Percentiles rank a stretch among this genome's conserved stretches.
Conservation (phyloP, 1,284 basidiomycete genomes). For the Heterobasidion irregulare region DNA sequence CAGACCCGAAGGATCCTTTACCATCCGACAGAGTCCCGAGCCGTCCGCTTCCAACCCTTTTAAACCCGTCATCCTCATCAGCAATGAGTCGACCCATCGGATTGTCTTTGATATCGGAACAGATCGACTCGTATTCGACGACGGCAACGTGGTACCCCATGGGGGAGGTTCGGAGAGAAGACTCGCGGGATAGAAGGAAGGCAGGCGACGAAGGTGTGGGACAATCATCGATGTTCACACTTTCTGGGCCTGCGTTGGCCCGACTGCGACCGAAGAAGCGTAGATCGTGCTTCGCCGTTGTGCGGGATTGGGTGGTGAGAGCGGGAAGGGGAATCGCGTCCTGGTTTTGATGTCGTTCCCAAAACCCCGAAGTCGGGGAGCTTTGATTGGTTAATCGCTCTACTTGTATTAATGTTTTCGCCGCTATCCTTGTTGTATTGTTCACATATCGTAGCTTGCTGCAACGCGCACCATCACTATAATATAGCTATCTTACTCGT, state of each 20-base stretch:
- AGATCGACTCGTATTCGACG: neutral
- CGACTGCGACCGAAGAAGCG: neutral
- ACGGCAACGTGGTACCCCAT: neutral
- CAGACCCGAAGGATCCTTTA: neutral
- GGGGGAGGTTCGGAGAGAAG: neutral
- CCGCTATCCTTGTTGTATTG: too few relatives aligned
- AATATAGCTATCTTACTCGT: neutral
- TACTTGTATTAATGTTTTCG: neutral
- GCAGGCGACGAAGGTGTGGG: neutral
- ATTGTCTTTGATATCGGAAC: slow-evolving; percentile 7
- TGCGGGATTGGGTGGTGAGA: neutral
- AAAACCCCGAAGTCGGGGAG: neutral
- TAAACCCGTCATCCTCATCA: neutral
- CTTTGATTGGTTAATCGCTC: neutral
- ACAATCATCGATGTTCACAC: neutral
- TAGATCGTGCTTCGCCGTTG: neutral
- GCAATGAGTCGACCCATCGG: slow-evolving; percentile 7
- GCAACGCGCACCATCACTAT: neutral
- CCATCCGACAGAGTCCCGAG: neutral
- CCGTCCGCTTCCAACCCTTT: neutral
- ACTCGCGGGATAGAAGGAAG: neutral
- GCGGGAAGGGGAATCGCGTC: neutral
- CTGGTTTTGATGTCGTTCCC: too few relatives aligned
- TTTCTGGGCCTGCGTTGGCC: neutral
- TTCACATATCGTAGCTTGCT: neutral